phyloP scores from a whole-genome alignment of 345 rosid genomes.

The Acer campestre region DNA sequence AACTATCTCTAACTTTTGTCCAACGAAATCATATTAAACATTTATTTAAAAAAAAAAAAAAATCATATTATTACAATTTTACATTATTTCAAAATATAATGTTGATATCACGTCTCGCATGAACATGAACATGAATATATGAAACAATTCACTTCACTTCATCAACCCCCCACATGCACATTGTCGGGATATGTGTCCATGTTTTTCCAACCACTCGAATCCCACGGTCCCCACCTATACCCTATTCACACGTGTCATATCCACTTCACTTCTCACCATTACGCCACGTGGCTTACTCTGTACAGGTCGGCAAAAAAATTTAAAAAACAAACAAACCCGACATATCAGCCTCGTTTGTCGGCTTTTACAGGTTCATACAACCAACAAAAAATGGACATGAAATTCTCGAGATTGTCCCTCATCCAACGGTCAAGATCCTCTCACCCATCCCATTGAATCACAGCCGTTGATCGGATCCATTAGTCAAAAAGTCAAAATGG shows the following conservation, averaged over 20 bases:
- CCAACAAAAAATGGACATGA: conserved; percentile 23
- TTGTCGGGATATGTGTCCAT: conserved; percentile 24
- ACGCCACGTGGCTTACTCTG: conserved; percentile 13
- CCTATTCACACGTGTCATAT: conserved; percentile 21
- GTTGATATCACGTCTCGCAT: no score
- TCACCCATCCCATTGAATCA: neutral
- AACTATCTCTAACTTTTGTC: no score
- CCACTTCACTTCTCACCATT: neutral
- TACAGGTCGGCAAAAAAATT: neutral
- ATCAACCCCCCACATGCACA: conserved; percentile 16
- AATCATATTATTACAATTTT: no score
- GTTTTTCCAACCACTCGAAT: conserved; percentile 8
- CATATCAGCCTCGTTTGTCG: conserved; percentile 39
- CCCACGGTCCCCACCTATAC: conserved; percentile 1
- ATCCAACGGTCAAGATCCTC: conserved; percentile 20
- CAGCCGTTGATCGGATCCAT: conserved; percentile 19
- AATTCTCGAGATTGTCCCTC: conserved; percentile 27
- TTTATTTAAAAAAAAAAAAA: no score
- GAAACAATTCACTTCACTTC: no score
- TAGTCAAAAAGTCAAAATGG: conserved; percentile 18
- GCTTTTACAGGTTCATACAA: conserved; percentile 26
- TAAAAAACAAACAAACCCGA: conserved; percentile 16
- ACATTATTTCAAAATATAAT: no score
- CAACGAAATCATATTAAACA: no score
- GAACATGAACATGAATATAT: no score